Evolutionary conservation across 345 rosid species (phyloP), one percentile per base, ranked within the genome.

Genomic region (Lagerstroemia speciosa): DNA sequence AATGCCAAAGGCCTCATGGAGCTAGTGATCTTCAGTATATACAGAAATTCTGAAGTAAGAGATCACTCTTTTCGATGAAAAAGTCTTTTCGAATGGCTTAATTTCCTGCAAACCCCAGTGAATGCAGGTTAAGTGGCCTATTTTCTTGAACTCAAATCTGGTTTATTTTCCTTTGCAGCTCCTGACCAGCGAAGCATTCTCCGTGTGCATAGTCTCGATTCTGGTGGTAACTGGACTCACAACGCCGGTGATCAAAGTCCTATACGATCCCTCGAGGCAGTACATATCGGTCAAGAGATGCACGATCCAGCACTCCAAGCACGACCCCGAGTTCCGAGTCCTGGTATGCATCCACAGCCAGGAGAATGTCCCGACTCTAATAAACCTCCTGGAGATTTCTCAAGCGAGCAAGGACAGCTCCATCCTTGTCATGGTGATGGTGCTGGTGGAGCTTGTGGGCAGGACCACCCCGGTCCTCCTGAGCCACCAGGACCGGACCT

Each of bases 1-100:
- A 79, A 75, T 50, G 62, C 64, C 30, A 85, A 75, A 61, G 87
- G 87, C 64, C n/a, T 74, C 24, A 40, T 74, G 1, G 82, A 83
- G 72, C 71, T 85, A 9, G 71, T 67, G 12, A 55, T 73, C 24
- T 73, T 55, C 19, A 57, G 43, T 62, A 33, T 67, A 41, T 66
- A 64, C 41, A 45, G 71, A 48, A 67, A 72, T 62, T 5, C 46
- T 46, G 29, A 6, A 38, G 75, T 72, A 40, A 33, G 69, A 14
- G 32, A 15, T 24, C 7, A 19, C 30, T 20, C 7, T n/a, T n/a
- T n/a, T n/a, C n/a, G n/a, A n/a, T n/a, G n/a, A n/a, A n/a, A n/a
- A n/a, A n/a, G n/a, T 14, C 46, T 41, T 41, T 9, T 6, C n/a
- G n/a, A 19, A 15, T 37, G 40, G 26, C 65, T 29, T 15, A 14